phyloP scores from a whole-genome alignment of 2,329 filamentous ascomycete species.

The Diaporthe longicolla region DNA sequence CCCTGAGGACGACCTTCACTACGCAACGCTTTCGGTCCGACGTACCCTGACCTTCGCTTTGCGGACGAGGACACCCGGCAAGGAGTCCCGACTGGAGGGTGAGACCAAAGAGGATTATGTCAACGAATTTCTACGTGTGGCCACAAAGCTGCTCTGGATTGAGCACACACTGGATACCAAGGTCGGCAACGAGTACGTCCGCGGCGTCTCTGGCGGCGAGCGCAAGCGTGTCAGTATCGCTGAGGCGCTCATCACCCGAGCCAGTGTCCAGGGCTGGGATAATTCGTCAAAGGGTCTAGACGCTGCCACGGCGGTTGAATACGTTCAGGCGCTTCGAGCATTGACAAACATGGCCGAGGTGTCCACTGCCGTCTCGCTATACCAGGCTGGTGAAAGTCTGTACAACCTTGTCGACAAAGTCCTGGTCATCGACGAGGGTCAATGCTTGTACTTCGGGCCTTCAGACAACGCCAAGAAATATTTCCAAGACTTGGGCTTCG shows the following conservation, averaged over 20 bases:
- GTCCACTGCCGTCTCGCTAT: conserved; percentile 77
- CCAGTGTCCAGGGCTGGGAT: conserved; percentile 75
- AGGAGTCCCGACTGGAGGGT: conserved; percentile 66
- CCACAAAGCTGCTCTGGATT: conserved; percentile 83
- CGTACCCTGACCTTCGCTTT: conserved; percentile 86
- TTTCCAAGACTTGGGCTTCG: conserved; percentile 76
- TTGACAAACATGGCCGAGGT: conserved; percentile 75
- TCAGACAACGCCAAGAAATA: conserved; percentile 73
- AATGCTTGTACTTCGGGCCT: conserved; percentile 74
- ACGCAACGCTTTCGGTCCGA: conserved; percentile 81
- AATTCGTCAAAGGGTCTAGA: conserved; percentile 82
- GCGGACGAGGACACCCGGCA: conserved; percentile 74
- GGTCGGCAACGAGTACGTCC: conserved; percentile 76
- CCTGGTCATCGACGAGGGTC: conserved; percentile 70
- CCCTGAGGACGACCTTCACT: conserved; percentile 86
- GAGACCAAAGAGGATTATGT: conserved; percentile 68
- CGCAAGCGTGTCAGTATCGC: conserved; percentile 77
- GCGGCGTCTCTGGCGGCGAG: conserved; percentile 78
- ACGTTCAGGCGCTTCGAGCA: conserved; percentile 77
- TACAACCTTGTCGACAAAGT: conserved; percentile 69
- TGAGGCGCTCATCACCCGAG: conserved; percentile 70
- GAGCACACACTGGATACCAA: conserved; percentile 75
- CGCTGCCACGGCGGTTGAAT: conserved; percentile 79
- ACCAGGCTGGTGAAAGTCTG: conserved; percentile 67
- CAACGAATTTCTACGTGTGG: conserved; percentile 76